A percentile compares a stretch with the other conserved stretches of the same genome.
phyloP scores from a whole-genome alignment of 495 filamentous ascomycete species.

The Astrocystis sublimbata region DNA sequence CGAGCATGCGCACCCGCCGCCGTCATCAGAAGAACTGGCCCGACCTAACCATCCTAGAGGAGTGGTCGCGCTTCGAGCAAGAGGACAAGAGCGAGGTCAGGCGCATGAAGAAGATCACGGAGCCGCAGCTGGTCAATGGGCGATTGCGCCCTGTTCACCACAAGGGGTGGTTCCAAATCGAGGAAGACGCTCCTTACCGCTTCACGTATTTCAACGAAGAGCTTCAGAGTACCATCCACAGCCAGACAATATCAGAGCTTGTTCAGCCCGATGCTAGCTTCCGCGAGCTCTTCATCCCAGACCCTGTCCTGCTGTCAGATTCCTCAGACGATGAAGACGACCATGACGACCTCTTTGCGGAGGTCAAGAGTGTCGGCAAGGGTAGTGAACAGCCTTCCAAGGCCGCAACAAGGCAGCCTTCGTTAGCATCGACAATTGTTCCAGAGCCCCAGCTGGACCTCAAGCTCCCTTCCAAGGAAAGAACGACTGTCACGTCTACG shows the following conservation, averaged over 20 bases:
- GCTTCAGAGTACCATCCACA: conserved; percentile 90
- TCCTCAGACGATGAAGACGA: conserved; percentile 65
- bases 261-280: conserved; percentile 82
- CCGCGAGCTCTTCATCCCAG: conserved; percentile 72
- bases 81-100: conserved; percentile 83
- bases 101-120: conserved; percentile 88
- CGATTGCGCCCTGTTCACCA: conserved; percentile 71
- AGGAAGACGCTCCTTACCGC: conserved; percentile 88
- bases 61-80: conserved; percentile 90
- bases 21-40: conserved; percentile 58
- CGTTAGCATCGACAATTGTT: conserved; percentile 30
- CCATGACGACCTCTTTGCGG: conserved; percentile 41
- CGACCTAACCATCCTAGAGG: conserved; percentile 72
- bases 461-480: conserved; percentile 26
- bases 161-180: conserved; percentile 80
- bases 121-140: conserved; percentile 88
- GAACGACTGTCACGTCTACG: conserved; percentile 17
- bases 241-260: conserved; percentile 89
- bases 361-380: conserved; percentile 13
- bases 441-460: conserved; percentile 18
- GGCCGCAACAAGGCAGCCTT: conserved; percentile 39
- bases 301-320: conserved; percentile 54
- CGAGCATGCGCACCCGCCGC: conserved; percentile 43
- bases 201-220: conserved; percentile 99
- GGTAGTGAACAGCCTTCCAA: conserved; percentile 22